phyloP scores from a whole-genome alignment of 2,329 filamentous ascomycete species.

The Xylogone sp. region DNA sequence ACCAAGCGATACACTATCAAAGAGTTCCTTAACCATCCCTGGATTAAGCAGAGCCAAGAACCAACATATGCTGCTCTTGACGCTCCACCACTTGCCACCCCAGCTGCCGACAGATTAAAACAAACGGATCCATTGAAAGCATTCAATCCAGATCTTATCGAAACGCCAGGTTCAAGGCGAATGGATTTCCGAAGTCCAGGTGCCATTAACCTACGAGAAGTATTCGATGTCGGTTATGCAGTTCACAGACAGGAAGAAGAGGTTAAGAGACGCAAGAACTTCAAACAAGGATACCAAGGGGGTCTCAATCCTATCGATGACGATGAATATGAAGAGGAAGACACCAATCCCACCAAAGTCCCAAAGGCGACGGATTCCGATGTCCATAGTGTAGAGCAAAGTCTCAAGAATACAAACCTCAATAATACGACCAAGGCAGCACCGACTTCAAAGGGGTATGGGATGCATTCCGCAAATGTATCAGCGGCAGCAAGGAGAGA shows the following conservation, averaged over 20 bases:
- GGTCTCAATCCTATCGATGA: slow-evolving; percentile 62
- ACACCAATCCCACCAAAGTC: slow-evolving; percentile 57
- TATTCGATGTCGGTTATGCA: slow-evolving; percentile 97
- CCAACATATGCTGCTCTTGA: slow-evolving; percentile 63
- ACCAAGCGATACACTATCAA: slow-evolving; percentile 92
- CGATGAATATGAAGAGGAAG: slow-evolving; percentile 55
- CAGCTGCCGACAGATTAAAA: slow-evolving; percentile 39
- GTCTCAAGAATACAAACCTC: slow-evolving; percentile 80
- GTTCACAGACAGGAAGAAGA: slow-evolving; percentile 97
- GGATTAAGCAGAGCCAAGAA: slow-evolving; percentile 74
- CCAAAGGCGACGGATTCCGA: slow-evolving; percentile 56
- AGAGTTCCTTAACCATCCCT: slow-evolving; percentile 91
- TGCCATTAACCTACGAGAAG: slow-evolving; percentile 90
- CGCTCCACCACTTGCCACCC: slow-evolving; percentile 69
- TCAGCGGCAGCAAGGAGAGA: slow-evolving; percentile 80
- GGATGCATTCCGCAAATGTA: slow-evolving; percentile 81
- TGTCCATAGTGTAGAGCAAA: slow-evolving; percentile 76
- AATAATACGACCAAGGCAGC: slow-evolving; percentile 53
- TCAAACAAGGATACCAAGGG: slow-evolving; percentile 65
- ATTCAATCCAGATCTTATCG: slow-evolving; percentile 52
- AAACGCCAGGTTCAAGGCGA: slow-evolving; percentile 58
- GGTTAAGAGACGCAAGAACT: slow-evolving; percentile 83
- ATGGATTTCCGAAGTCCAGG: slow-evolving; percentile 95
- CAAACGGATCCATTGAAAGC: slow-evolving; percentile 38
- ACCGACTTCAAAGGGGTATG: slow-evolving; percentile 62